These are phyloP conservation scores for Boletellus ananas DNA, from an alignment of 768 basidiomycete species.

Conservation along the genomic window DNA sequence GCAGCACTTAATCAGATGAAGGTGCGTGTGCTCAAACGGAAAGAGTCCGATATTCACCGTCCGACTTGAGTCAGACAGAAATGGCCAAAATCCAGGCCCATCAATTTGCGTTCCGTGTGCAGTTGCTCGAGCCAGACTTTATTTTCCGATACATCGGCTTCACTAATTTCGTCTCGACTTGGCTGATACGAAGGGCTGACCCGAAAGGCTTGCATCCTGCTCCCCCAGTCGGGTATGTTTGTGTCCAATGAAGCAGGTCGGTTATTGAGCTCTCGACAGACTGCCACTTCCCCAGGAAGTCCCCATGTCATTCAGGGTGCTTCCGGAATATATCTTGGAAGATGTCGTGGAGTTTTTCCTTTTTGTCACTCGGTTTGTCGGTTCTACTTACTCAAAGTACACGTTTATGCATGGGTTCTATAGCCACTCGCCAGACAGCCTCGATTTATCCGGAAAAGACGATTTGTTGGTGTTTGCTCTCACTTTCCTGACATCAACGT, in stretches of 20 bases:
- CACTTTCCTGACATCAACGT: slow-evolving; percentile 89
- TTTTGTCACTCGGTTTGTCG: slow-evolving; percentile 72
- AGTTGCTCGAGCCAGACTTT: slow-evolving; percentile 83
- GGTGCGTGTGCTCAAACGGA: slow-evolving; percentile 34
- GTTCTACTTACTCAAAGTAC: background rate
- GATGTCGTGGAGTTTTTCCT: slow-evolving; percentile 88
- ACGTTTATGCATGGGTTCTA: slow-evolving; percentile 2
- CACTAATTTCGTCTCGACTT: slow-evolving; percentile 87
- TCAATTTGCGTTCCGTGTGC: slow-evolving; percentile 79
- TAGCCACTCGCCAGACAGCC: slow-evolving; percentile 69
- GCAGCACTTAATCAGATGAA: slow-evolving; percentile 74
- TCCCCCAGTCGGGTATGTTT: slow-evolving; percentile 58
- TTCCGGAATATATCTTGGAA: slow-evolving; percentile 93
- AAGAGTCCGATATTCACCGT: background rate
- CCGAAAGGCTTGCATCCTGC: slow-evolving; percentile 75
- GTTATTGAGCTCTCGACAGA: slow-evolving; percentile 37
- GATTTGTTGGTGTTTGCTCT: slow-evolving; percentile 85
- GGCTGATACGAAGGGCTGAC: slow-evolving; percentile 90
- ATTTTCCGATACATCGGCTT: slow-evolving; percentile 76
- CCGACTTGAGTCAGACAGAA: slow-evolving; percentile 46
- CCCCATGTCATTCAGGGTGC: slow-evolving; percentile 76
- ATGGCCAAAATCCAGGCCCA: slow-evolving; percentile 66
- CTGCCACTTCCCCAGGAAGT: slow-evolving; percentile 84
- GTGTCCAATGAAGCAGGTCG: background rate
- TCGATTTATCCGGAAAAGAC: slow-evolving; percentile 80